Conservation (phyloP, 2,329 filamentous ascomycete genomes). For the Clarireedia paspali region DNA sequence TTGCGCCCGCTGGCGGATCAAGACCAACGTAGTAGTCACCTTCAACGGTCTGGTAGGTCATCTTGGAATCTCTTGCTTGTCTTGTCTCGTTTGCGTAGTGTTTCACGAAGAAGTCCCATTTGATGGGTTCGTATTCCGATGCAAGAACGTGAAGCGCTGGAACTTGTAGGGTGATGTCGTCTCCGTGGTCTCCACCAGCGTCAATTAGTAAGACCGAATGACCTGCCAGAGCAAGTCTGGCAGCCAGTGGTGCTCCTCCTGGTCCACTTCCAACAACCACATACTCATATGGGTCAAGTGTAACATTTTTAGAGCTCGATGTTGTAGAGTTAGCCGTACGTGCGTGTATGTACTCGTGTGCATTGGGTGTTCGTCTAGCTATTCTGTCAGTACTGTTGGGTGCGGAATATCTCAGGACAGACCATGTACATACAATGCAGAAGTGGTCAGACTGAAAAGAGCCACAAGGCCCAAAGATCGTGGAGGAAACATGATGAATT, state of each 20-base stretch:
- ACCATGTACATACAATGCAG: neutral
- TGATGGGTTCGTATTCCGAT: neutral
- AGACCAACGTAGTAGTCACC: conserved; percentile 21
- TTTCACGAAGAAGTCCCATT: conserved; percentile 39
- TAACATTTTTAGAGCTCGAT: neutral
- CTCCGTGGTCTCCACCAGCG: conserved; percentile 43
- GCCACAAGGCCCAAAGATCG: neutral
- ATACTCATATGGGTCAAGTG: conserved; percentile 33
- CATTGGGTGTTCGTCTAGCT: neutral
- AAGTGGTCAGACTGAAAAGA: conserved; percentile 1
- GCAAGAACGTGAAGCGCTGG: neutral
- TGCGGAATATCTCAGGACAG: neutral
- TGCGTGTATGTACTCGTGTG: neutral
- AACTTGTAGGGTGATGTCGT: conserved; percentile 15
- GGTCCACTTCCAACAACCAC: conserved; percentile 46
- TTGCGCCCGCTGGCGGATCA: conserved; percentile 19
- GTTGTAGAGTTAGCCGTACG: neutral
- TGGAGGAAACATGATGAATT: neutral
- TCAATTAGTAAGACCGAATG: conserved; percentile 45
- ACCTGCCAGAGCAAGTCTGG: conserved; percentile 42
- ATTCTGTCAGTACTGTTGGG: neutral
- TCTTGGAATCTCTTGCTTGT: conserved; percentile 13
- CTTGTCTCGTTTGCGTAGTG: conserved; percentile 13
- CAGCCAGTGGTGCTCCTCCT: conserved; percentile 43
- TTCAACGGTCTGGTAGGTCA: conserved; percentile 31